Evolutionary conservation across 148 eudicot species (phyloP), one percentile per base, ranked within the genome.

Genomic region (Chenopodium berlandieri): DNA sequence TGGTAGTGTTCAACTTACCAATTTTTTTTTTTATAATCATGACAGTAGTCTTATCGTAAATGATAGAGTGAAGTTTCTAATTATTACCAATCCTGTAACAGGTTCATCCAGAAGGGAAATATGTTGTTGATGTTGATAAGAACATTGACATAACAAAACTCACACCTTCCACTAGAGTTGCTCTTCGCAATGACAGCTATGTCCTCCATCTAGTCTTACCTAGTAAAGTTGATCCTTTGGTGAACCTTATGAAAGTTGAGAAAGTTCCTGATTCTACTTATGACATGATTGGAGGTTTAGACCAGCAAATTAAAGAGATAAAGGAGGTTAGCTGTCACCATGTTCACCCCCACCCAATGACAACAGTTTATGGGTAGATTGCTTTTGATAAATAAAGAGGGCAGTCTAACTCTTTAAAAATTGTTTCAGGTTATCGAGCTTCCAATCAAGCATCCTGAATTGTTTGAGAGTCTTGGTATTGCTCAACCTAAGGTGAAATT

Each of bases 211-310:
- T 91, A 75, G 62, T 91, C 58, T 83, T 92, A 76, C 93, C 95
- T 0, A 90, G 93, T 82, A 92, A 92, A 85, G 91, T 92, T 34
- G 95, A 92, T 84, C 95, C 95, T 47, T 82, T 90, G 69, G 95
- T 92, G 68, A 92, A 91, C 85, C 90, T 92, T 6, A 92, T 92
- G 97, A 92, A 91, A 85, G 96, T 92, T 79, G 96, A 92, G 77
- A 91, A 92, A 77, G 94, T 91, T 87, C 96, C 96, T 47, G 97
- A 92, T 82, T 91, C 94, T 80, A 92, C 97, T 19, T 92, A 92
- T 81, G 94, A 92, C 86, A 91, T 90, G 92, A 89, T 91, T 78
- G 92, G 94, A 86, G 94, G 94, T 34, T 86, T 90, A 75, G 92
- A 91, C 84, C 92, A 92, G 84, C 97, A 92, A 80, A 92, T 92